Percentiles rank a stretch among this genome's conserved stretches.
Evolutionary conservation across 129 eudicot species (phyloP).

Genomic region (Centrapalus pauciflorus): DNA sequence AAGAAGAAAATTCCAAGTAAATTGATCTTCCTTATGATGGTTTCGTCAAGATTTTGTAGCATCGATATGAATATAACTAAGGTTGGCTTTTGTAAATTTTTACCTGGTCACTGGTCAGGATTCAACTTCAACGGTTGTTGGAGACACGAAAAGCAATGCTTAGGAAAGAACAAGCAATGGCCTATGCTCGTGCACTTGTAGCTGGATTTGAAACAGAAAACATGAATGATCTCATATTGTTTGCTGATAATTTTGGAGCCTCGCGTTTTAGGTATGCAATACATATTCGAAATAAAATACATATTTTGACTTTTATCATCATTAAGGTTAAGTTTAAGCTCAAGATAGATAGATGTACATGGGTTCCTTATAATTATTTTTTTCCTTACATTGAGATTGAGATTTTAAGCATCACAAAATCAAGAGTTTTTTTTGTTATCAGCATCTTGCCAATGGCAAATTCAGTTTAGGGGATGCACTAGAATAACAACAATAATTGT

Average conservation of each 20-base stretch:
- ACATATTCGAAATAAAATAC: constrained; percentile 3
- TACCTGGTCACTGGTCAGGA: constrained; percentile 45
- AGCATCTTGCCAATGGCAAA: no score
- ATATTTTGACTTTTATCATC: not conserved
- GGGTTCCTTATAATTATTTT: no score
- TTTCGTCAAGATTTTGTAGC: not conserved
- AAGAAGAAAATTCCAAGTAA: constrained; percentile 83
- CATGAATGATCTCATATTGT: constrained; percentile 61
- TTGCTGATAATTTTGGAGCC: constrained; percentile 86
- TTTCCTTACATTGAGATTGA: no score
- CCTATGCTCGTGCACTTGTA: constrained; percentile 90
- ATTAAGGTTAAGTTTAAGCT: not conserved
- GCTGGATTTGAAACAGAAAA: constrained; percentile 87
- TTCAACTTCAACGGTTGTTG: constrained; percentile 77
- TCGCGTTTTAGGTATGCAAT: constrained; percentile 66
- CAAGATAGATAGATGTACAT: no score
- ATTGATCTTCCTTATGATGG: constrained; percentile 13
- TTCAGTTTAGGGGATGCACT: no score
- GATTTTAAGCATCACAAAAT: no score
- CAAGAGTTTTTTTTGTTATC: no score
- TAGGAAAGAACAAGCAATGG: constrained; percentile 97
- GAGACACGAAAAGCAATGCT: constrained; percentile 89
- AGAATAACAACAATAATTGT: no score
- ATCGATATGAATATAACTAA: not conserved
- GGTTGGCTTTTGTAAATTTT: constrained; percentile 25